Evolutionary conservation across 208 protist genomes (phyloP), one percentile per base, ranked within the genome.

Genomic region (Trichomonas vaginalis): DNA sequence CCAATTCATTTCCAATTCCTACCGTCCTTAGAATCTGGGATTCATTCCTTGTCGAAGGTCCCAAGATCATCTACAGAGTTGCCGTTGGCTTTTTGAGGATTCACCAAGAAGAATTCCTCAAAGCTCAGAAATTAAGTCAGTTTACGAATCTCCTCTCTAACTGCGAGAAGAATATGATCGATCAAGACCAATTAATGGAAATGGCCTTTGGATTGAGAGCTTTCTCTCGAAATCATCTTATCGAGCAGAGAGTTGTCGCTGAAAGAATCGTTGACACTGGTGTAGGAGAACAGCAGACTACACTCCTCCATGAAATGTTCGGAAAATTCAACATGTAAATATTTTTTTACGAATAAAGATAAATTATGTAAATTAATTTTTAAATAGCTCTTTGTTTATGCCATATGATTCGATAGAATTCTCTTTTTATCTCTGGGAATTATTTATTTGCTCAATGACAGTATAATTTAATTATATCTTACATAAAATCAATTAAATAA

Each of bases 31-130:
- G 90, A 37, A 95, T 95, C 15, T 95, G 90, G 90, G 90, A 95
- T 79, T 35, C 37, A 32, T 95, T 95, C 47, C 40, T 95, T 8
- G 14, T 95, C 4, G 90, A 95, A 45, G 90, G 90, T 15, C 39
- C 37, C 0, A 96, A 96, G 46, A 82, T 96, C 4, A 49, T 96
- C 27, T 96, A 96, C 46, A 15, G 96, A 37, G 95, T 96, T 15
- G 61, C 45, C 15, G 37, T 96, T n/a, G 88, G 90, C 9, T 95
- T 96, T 45, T 48, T 96, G 4, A 96, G 82, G n/a, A 49, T 96
- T 40, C 35, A 96, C n/a, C 46, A 62, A 32, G 86, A 95, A 0
- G 56, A 96, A 32, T 70, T 96, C 35, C 32, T 49, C 2, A 27
- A 8, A 42, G 15, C 21, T 42, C 15, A 10, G 10, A 90, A 90